Conservation (phyloP, 2,329 filamentous ascomycete species). For the Neopestalotiopsis clavispora region DNA sequence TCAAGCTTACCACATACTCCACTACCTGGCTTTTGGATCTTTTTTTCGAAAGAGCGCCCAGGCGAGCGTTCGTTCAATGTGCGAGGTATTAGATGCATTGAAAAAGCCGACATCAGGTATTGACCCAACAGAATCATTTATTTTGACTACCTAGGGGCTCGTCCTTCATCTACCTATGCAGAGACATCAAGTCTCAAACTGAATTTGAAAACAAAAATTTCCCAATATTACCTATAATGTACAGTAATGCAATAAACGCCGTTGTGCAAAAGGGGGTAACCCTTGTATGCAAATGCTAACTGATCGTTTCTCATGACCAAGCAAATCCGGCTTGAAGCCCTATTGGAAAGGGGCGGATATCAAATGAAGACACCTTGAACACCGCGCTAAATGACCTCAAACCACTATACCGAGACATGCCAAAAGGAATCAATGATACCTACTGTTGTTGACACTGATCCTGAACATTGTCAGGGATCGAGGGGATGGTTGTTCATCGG, state of each 20-base stretch:
- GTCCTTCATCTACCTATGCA: background rate
- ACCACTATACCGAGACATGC: conserved; percentile 20
- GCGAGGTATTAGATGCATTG: too few relatives aligned
- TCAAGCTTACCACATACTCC: too few relatives aligned
- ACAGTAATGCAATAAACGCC: conserved; percentile 9
- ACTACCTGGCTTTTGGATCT: too few relatives aligned
- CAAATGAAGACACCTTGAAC: conserved; percentile 14
- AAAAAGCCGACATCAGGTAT: too few relatives aligned
- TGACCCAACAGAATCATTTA: background rate
- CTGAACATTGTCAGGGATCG: conserved; percentile 13
- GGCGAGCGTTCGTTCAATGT: too few relatives aligned
- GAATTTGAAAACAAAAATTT: background rate
- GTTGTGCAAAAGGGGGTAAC: background rate
- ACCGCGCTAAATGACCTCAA: conserved; percentile 22
- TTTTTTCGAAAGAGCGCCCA: too few relatives aligned
- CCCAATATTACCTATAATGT: conserved; percentile 9
- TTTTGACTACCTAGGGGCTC: conserved; percentile 12
- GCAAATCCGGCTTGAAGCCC: conserved; percentile 10
- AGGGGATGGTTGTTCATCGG: conserved; percentile 56
- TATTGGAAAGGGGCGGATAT: conserved; percentile 9
- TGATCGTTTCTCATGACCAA: conserved; percentile 19
- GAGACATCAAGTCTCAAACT: conserved; percentile 2
- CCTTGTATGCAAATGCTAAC: background rate
- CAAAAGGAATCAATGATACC: conserved; percentile 22
- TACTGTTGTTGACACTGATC: conserved; percentile 21